Conservation (phyloP, 78 protist genomes). For the Cyanophora paradoxa region DNA sequence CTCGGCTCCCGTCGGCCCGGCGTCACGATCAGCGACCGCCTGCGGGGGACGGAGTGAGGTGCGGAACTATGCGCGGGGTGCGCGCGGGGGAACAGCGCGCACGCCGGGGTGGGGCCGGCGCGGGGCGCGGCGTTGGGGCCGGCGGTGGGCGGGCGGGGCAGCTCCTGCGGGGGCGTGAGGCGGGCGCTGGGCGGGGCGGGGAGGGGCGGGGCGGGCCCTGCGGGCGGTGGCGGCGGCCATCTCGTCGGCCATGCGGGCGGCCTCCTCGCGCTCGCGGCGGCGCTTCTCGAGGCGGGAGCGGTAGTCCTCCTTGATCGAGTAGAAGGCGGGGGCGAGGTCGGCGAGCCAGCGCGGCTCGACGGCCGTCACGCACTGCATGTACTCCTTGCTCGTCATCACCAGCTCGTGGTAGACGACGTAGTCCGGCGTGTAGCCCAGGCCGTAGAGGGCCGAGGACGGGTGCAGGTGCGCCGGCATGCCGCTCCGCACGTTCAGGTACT, state of each 20-base stretch:
- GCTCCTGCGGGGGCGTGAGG: too few relatives aligned
- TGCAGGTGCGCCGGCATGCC: conserved; percentile 94
- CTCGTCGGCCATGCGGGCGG: conserved; percentile 2
- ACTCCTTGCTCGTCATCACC: conserved; percentile 91
- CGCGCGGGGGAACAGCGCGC: too few relatives aligned
- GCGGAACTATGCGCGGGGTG: too few relatives aligned
- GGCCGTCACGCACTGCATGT: conserved; percentile 90
- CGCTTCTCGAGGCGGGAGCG: not conserved
- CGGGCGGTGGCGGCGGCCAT: too few relatives aligned
- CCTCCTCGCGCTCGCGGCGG: not conserved
- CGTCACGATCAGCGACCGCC: too few relatives aligned
- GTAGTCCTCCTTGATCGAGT: conserved; percentile 21
- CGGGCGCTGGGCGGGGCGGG: too few relatives aligned
- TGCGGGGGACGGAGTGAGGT: too few relatives aligned
- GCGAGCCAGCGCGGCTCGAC: conserved; percentile 98
- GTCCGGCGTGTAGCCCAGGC: conserved; percentile 88
- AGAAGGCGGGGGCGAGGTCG: conserved; percentile 74
- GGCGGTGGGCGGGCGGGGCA: too few relatives aligned
- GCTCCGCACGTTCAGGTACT: conserved; percentile 88
- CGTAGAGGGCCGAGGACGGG: conserved; percentile 88
- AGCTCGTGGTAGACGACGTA: conserved; percentile 98
- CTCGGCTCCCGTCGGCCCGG: conserved; percentile 1
- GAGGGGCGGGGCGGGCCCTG: too few relatives aligned
- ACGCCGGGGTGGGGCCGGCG: too few relatives aligned
- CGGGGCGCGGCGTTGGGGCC: too few relatives aligned